A percentile compares a stretch with the other conserved stretches of the same genome.
These are phyloP conservation scores for Linnemannia hyalina DNA, from an alignment of 192 early-diverging fungal species.

Conservation along the genomic window DNA sequence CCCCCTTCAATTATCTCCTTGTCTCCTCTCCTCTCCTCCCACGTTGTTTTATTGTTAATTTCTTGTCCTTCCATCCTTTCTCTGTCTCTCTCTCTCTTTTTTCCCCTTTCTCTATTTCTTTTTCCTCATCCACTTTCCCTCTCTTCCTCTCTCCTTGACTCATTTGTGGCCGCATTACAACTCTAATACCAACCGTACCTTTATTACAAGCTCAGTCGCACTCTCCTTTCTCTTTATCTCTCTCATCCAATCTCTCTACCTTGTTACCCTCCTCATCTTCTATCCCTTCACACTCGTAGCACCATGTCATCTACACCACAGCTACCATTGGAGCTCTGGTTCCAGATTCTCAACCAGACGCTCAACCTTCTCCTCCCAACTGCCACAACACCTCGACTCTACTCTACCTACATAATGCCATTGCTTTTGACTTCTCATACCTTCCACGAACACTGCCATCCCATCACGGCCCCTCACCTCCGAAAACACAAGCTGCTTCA, in stretches of 20 bases:
- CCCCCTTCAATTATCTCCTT: constrained; percentile 1
- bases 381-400: constrained; percentile 38
- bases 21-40: neutral
- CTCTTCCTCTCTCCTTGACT: neutral
- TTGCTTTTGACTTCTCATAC: constrained; percentile 44
- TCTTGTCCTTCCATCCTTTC: neutral
- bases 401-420: constrained; percentile 44
- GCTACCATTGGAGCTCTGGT: constrained; percentile 47
- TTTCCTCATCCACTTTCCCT: neutral
- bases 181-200: neutral
- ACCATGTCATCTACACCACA: constrained; percentile 20
- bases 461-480: constrained; percentile 43
- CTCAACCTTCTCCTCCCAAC: constrained; percentile 38
- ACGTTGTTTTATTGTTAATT: neutral
- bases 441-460: constrained; percentile 49
- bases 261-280: neutral
- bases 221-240: neutral
- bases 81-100: neutral
- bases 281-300: neutral
- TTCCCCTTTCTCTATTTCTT: neutral
- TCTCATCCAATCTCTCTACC: too few relatives aligned
- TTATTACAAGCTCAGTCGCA: neutral
- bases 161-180: neutral
- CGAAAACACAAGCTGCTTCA: constrained; percentile 44
- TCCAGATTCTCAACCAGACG: constrained; percentile 50